Evolutionary conservation across 345 rosid species (phyloP).

Genomic region (Hibiscus mutabilis): DNA sequence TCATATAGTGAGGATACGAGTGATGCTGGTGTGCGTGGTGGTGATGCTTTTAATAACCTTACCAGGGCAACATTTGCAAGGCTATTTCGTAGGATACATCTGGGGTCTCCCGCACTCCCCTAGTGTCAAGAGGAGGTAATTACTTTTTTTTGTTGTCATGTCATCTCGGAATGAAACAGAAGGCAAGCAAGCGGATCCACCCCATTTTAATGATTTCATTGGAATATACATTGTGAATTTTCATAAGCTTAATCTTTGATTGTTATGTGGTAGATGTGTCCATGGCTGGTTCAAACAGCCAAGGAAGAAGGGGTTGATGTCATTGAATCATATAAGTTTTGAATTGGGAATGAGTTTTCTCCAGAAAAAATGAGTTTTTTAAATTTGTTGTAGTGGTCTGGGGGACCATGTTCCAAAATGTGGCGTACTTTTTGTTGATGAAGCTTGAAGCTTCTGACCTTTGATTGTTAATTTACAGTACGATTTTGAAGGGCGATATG

Average conservation of each 20-base stretch:
- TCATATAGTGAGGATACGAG: no score
- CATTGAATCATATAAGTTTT: slow-evolving; percentile 84
- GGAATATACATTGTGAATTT: background rate
- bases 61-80: no score
- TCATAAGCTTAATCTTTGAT: slow-evolving; percentile 7
- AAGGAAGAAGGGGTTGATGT: slow-evolving; percentile 83
- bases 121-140: no score
- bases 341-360: slow-evolving; percentile 90
- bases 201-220: background rate
- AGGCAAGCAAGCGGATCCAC: no score
- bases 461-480: slow-evolving; percentile 37
- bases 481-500: slow-evolving; percentile 68
- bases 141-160: no score
- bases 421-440: background rate
- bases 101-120: no score
- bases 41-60: no score
- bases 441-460: background rate
- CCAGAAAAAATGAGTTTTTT: slow-evolving; percentile 47
- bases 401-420: background rate
- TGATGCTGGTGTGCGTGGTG: no score
- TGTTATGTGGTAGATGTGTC: slow-evolving; percentile 67
- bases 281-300: slow-evolving; percentile 68
- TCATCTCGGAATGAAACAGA: no score
- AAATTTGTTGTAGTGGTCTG: background rate
- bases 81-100: no score